These are phyloP conservation scores for Elasticomyces elasticus DNA, from an alignment of 495 filamentous ascomycete species.

Conservation along the genomic window DNA sequence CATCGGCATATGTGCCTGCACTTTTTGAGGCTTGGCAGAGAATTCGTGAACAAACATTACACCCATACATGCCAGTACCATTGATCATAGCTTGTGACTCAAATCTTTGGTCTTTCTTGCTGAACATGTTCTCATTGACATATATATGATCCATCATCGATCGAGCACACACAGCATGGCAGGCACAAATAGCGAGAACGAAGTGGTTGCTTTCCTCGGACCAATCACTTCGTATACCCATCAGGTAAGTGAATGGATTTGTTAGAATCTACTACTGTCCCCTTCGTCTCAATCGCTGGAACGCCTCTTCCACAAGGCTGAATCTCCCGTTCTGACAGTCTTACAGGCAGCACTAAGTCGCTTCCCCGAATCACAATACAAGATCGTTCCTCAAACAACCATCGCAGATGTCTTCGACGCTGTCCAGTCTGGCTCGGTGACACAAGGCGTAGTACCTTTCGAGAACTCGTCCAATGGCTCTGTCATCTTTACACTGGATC, in stretches of 20 bases:
- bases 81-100: too few relatives aligned
- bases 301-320: too few relatives aligned
- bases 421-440: constrained; percentile 53
- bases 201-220: constrained; percentile 58
- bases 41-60: too few relatives aligned
- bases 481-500: constrained; percentile 79
- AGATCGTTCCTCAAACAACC: constrained; percentile 23
- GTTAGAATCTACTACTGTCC: too few relatives aligned
- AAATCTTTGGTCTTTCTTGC: too few relatives aligned
- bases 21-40: too few relatives aligned
- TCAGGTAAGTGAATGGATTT: constrained; percentile 55
- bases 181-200: too few relatives aligned
- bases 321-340: neutral
- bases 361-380: constrained; percentile 21
- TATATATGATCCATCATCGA: too few relatives aligned
- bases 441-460: constrained; percentile 80
- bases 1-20: too few relatives aligned
- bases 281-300: too few relatives aligned
- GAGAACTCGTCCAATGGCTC: constrained; percentile 93
- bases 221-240: constrained; percentile 81
- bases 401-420: constrained; percentile 65
- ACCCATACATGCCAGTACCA: too few relatives aligned
- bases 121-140: too few relatives aligned
- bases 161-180: neutral
- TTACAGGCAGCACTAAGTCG: constrained; percentile 25